Evolutionary conservation across 2,329 filamentous ascomycete genomes (phyloP).

Genomic region (Penicillium crustosum): DNA sequence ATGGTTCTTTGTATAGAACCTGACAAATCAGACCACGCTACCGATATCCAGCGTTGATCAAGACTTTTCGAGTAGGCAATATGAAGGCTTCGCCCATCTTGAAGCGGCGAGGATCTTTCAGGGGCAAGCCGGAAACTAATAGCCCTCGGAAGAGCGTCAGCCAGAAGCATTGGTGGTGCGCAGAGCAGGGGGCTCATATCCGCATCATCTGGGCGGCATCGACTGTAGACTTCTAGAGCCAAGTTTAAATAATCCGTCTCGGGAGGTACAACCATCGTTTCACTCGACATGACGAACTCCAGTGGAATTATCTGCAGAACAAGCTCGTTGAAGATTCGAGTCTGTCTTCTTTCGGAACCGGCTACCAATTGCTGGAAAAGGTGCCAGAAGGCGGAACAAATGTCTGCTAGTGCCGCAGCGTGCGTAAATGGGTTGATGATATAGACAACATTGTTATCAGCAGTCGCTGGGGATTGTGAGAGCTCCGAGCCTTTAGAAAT

Average conservation of each 20-base stretch:
- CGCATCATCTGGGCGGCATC: conserved; percentile 51
- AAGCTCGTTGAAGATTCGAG: conserved; percentile 47
- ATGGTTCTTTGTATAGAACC: conserved; percentile 55
- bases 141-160: conserved; percentile 52
- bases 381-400: conserved; percentile 58
- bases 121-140: conserved; percentile 57
- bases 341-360: conserved; percentile 34
- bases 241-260: conserved; percentile 51
- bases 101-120: conserved; percentile 55
- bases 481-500: conserved; percentile 35
- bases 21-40: conserved; percentile 59
- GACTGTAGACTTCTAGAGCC: conserved; percentile 59
- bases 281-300: conserved; percentile 53
- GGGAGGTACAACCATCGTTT: conserved; percentile 53
- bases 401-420: conserved; percentile 48
- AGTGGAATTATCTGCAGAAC: conserved; percentile 60
- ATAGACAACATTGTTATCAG: conserved; percentile 56
- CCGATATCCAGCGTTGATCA: conserved; percentile 59
- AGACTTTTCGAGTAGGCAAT: conserved; percentile 58
- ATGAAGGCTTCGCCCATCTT: conserved; percentile 59
- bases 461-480: conserved; percentile 32
- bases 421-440: conserved; percentile 57
- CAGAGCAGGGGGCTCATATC: conserved; percentile 44
- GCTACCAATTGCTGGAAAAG: conserved; percentile 56
- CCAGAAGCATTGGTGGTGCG: conserved; percentile 56